Conservation (phyloP, 1,284 basidiomycete species). For the Ustilago crameri region DNA sequence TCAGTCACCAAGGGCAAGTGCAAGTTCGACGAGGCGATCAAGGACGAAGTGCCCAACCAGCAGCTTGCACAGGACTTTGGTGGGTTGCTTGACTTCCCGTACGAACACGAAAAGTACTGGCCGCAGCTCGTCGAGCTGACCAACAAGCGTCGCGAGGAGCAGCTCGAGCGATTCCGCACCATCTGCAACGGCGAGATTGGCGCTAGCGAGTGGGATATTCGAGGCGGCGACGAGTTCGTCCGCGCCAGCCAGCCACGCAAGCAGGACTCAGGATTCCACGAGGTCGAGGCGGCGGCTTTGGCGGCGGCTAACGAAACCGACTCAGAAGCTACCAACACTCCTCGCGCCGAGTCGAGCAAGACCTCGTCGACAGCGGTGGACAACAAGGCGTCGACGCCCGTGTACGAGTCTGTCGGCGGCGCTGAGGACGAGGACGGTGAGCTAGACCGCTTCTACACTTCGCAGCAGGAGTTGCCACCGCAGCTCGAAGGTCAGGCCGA, state of each 20-base stretch:
- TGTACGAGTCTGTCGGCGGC: constrained; percentile 8
- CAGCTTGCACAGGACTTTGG: constrained; percentile 61
- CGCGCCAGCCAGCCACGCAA: constrained; percentile 24
- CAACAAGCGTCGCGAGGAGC: constrained; percentile 71
- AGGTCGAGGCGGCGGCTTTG: constrained; percentile 8
- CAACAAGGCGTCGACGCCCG: constrained; percentile 14
- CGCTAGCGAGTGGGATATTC: constrained; percentile 67
- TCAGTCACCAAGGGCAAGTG: constrained; percentile 68
- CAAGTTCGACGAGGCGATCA: constrained; percentile 65
- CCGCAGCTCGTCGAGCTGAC: constrained; percentile 74
- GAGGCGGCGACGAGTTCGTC: constrained; percentile 59
- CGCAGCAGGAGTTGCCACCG: constrained; percentile 33
- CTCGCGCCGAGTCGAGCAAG: constrained; percentile 7
- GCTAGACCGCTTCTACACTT: constrained; percentile 51
- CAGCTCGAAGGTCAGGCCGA: constrained; percentile 13
- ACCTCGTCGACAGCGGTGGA: constrained; percentile 9
- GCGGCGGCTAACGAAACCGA: neutral
- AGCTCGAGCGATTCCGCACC: constrained; percentile 72
- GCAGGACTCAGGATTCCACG: constrained; percentile 43
- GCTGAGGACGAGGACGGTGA: constrained; percentile 16
- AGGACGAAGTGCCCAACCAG: constrained; percentile 55
- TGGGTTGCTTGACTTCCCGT: constrained; percentile 69
- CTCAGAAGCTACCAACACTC: neutral
- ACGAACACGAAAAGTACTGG: constrained; percentile 81
- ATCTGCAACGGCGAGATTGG: constrained; percentile 64